Base-by-base conservation (phyloP, 352 stramenopile species). In the Globisporangium orthogonon region DNA sequence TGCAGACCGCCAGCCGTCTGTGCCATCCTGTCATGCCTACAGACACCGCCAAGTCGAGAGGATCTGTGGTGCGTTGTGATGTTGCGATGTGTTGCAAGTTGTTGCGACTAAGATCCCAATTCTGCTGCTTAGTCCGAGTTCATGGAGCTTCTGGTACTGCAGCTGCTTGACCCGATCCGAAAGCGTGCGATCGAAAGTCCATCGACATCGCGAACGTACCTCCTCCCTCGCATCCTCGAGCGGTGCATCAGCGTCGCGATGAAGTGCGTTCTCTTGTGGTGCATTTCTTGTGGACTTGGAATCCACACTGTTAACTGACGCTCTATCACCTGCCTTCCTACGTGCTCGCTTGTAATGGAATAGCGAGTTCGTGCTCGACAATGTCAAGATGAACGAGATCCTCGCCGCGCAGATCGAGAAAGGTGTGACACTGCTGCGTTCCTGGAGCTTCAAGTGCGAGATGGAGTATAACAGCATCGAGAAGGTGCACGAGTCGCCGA, bases 231-330 rank as follows among this genome's bases (percentile, higher is more conserved):
- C 30, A n/a, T 88, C 7, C 41, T 86, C 31, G 78, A 88, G 47
- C 70, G 74, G 48, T 84, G 78, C 52, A 81, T 86, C 51, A 68
- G 50, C 33, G 70, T 82, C n/a, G 60, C 52, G 0, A 80, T 86
- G 50, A 66, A 85, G 78, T 86, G 62, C 49, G 73, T 75, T 7
- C 4, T 33, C 4, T 6, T 39, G 37, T 4, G 37, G 17, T 17
- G 37, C 7, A 17, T 3, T 23, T 17, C 11, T 43, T 43, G 37
- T 17, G 13, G 10, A 5, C 10, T 17, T 14, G 37, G 11, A 4
- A 23, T 23, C 23, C 23, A 23, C 23, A 23, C 23, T 23, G 23
- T 23, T 23, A 23, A 23, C 23, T 23, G 23, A 23, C 23, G 23
- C 23, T 23, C 23, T 23, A 23, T 23, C 23, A 23, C 23, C 23